Evolutionary conservation across 2,329 filamentous ascomycete species (phyloP).

Genomic region (Xylaria sp.): DNA sequence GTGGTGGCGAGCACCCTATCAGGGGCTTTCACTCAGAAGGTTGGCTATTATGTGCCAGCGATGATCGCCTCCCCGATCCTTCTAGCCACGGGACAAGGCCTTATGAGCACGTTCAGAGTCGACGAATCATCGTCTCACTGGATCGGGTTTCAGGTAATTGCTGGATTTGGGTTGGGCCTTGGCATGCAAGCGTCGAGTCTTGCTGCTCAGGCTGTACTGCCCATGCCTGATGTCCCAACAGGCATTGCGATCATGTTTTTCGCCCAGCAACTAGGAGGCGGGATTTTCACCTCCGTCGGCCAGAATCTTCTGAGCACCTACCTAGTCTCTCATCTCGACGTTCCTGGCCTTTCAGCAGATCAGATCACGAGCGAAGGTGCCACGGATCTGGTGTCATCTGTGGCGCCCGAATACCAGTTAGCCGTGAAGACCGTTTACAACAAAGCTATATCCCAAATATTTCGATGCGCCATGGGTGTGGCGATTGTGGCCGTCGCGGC

Average conservation of each 20-base stretch:
- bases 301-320: conserved; percentile 55
- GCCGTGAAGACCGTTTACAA: conserved; percentile 69
- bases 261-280: conserved; percentile 59
- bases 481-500: conserved; percentile 62
- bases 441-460: conserved; percentile 62
- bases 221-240: conserved; percentile 57
- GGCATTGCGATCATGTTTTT: conserved; percentile 60
- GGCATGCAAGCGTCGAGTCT: conserved; percentile 69
- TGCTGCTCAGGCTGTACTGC: conserved; percentile 60
- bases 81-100: conserved; percentile 64
- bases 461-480: conserved; percentile 66
- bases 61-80: conserved; percentile 64
- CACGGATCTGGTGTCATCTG: conserved; percentile 63
- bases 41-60: conserved; percentile 70
- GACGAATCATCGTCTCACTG: conserved; percentile 61
- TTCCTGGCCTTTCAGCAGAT: conserved; percentile 51
- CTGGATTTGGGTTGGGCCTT: conserved; percentile 68
- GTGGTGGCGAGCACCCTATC: conserved; percentile 63
- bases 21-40: conserved; percentile 60
- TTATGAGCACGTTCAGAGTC: conserved; percentile 66
- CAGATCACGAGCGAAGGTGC: conserved; percentile 54
- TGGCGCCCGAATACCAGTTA: conserved; percentile 57
- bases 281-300: conserved; percentile 59
- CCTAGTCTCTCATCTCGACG: conserved; percentile 48
- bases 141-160: conserved; percentile 70